Conservation (phyloP, 164 flowering plant genomes). For the Vitis vinifera region ASM3070453v1 NC_081822.1:639501-640000, state of each 20-base stretch:
- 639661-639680: slow-evolving; percentile 66
- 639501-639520: too few relatives aligned
- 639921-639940: too few relatives aligned
- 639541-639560: not conserved
- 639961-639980: too few relatives aligned
- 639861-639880: not conserved
- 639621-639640: slow-evolving; percentile 75
- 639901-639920: too few relatives aligned
- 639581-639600: not conserved
- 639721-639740: slow-evolving; percentile 81
- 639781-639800: slow-evolving; percentile 82
- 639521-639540: too few relatives aligned
- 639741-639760: slow-evolving; percentile 71
- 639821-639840: not conserved
- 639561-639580: not conserved
- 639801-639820: slow-evolving; percentile 39
- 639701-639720: slow-evolving; percentile 68
- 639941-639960: too few relatives aligned
- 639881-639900: not conserved
- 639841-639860: not conserved
- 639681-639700: slow-evolving; percentile 66
- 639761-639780: slow-evolving; percentile 81
- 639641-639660: slow-evolving; percentile 77
- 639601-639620: slow-evolving; percentile 45
- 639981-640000: too few relatives aligned